A percentile compares a stretch with the other conserved stretches of the same genome.
Evolutionary conservation across 139 green algal species (phyloP).

Genomic region (Chlorella vulgaris): DNA sequence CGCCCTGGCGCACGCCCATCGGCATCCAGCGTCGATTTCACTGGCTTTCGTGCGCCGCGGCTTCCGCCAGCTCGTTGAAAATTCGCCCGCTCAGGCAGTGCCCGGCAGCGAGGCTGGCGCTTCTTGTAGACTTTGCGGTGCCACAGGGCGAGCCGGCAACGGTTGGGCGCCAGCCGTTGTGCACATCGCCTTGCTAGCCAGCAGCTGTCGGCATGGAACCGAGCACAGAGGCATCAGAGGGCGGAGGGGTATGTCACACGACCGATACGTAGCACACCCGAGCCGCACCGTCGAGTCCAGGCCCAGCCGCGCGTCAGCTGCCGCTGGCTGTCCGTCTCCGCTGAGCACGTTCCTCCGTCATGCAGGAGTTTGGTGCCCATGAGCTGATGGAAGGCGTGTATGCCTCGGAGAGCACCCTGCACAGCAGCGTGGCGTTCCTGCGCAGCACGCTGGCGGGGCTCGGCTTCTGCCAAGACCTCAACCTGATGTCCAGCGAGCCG

Average conservation of each 20-base stretch:
- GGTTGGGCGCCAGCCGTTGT: too few species aligned
- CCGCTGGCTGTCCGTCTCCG: slow-evolving; percentile 4
- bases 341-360: not conserved
- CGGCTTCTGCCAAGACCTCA: slow-evolving; percentile 40
- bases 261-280: not conserved
- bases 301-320: too few species aligned
- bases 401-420: slow-evolving; percentile 27
- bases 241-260: not conserved
- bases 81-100: too few species aligned
- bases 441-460: slow-evolving; percentile 42
- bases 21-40: too few species aligned
- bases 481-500: slow-evolving; percentile 45
- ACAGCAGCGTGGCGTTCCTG: slow-evolving; percentile 36
- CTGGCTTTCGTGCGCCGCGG: too few species aligned
- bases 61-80: too few species aligned
- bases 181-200: too few species aligned
- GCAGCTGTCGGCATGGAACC: slow-evolving; percentile 14
- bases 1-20: too few species aligned
- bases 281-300: too few species aligned
- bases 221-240: not conserved
- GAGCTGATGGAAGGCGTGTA: slow-evolving; percentile 25
- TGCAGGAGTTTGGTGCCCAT: not conserved
- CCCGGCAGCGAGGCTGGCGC: too few species aligned
- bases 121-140: too few species aligned
- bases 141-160: too few species aligned